Evolutionary conservation across 2,329 filamentous ascomycete genomes (phyloP).

Genomic region (Triangularia verruculosa): DNA sequence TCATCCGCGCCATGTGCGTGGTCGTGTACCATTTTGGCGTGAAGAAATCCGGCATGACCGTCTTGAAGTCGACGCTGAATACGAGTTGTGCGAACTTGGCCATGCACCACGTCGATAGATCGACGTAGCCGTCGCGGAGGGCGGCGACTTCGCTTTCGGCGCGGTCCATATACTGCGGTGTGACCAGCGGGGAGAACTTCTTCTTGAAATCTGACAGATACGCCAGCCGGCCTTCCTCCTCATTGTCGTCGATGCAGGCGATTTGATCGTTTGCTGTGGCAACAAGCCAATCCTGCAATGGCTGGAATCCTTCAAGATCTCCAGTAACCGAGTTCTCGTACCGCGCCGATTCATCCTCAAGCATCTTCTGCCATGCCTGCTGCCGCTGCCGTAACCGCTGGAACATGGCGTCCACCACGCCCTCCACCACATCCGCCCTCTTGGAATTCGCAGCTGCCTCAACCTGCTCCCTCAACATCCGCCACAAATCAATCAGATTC

Average conservation of each 20-base stretch:
- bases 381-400: conserved; percentile 79
- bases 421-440: conserved; percentile 86
- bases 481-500: conserved; percentile 92
- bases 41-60: conserved; percentile 86
- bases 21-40: conserved; percentile 83
- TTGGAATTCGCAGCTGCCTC: conserved; percentile 80
- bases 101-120: conserved; percentile 91
- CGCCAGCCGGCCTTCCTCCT: conserved; percentile 68
- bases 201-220: conserved; percentile 85
- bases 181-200: conserved; percentile 78
- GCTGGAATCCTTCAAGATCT: conserved; percentile 67
- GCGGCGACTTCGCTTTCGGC: conserved; percentile 69
- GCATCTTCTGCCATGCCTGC: conserved; percentile 79
- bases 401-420: conserved; percentile 95
- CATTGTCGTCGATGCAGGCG: conserved; percentile 91
- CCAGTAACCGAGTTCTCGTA: conserved; percentile 59
- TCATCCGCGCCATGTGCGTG: conserved; percentile 88
- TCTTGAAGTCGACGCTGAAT: conserved; percentile 83
- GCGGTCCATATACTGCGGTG: conserved; percentile 73
- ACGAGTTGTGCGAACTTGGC: conserved; percentile 81
- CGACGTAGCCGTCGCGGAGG: conserved; percentile 88
- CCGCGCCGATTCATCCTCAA: conserved; percentile 77
- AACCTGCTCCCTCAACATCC: conserved; percentile 92
- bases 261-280: conserved; percentile 98
- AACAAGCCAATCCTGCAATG: conserved; percentile 91